Conservation (phyloP, 2,329 filamentous ascomycete species). For the Venturia oleaginea region DNA sequence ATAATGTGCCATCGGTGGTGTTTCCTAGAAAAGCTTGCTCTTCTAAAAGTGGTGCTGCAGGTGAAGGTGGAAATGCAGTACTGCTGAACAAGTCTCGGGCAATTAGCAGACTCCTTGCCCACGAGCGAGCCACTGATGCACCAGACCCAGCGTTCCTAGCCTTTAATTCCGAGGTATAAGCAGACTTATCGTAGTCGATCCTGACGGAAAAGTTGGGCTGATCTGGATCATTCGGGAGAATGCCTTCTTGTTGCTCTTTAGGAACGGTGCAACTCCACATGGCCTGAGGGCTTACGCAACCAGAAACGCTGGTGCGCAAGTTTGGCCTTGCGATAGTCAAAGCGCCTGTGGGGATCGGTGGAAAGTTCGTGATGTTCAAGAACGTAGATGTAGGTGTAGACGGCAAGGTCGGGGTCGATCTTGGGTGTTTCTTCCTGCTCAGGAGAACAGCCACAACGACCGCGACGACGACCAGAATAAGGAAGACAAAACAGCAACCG, state of each 20-base stretch:
- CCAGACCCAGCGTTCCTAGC: constrained; percentile 12
- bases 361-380: constrained; percentile 76
- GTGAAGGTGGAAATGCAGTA: constrained; percentile 35
- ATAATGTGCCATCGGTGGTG: constrained; percentile 66
- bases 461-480: constrained; percentile 29
- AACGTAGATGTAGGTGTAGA: neutral
- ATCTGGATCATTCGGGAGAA: constrained; percentile 53
- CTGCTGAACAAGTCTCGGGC: constrained; percentile 3
- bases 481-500: constrained; percentile 26
- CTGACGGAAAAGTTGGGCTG: constrained; percentile 74
- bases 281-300: constrained; percentile 62
- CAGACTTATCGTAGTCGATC: constrained; percentile 53
- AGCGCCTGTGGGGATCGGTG: constrained; percentile 76
- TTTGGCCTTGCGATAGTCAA: constrained; percentile 69
- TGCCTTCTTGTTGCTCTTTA: constrained; percentile 61
- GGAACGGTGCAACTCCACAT: constrained; percentile 83
- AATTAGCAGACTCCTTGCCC: neutral
- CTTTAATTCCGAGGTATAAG: constrained; percentile 25
- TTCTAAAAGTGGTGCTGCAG: constrained; percentile 49
- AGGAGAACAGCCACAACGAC: constrained; percentile 31
- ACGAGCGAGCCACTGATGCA: neutral
- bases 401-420: neutral
- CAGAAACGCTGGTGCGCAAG: constrained; percentile 52
- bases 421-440: constrained; percentile 16
- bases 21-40: constrained; percentile 79